A percentile compares a stretch with the other conserved stretches of the same genome.
Evolutionary conservation across 768 basidiomycete species (phyloP).

Genomic region (Cyclocybe cylindracea): DNA sequence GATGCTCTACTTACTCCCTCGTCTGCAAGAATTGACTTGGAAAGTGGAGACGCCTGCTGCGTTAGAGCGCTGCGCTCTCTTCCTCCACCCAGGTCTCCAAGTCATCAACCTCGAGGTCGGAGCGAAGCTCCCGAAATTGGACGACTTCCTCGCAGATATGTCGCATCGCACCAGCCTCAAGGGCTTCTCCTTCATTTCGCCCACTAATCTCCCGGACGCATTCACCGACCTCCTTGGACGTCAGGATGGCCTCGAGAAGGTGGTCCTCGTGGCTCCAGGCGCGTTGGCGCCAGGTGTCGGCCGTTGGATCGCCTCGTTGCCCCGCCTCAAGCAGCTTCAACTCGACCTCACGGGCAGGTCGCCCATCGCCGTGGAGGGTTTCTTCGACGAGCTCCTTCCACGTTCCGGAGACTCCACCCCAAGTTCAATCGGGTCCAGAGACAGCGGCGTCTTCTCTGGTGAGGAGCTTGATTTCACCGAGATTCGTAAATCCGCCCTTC

Average conservation of each 20-base stretch:
- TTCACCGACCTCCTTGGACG: conserved; percentile 66
- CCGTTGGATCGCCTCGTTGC: conserved; percentile 69
- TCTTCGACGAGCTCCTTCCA: conserved; percentile 69
- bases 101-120: conserved; percentile 64
- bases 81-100: conserved; percentile 66
- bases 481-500: conserved; percentile 68
- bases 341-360: conserved; percentile 73
- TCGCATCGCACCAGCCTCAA: conserved; percentile 62
- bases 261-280: conserved; percentile 73
- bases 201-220: conserved; percentile 67
- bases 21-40: conserved; percentile 71
- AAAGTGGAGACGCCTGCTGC: conserved; percentile 67
- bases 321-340: conserved; percentile 61
- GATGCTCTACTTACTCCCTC: conserved; percentile 63
- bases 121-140: conserved; percentile 54
- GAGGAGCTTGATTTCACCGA: conserved; percentile 79
- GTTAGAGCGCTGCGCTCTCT: conserved; percentile 63
- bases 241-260: conserved; percentile 60
- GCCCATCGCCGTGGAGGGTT: conserved; percentile 72
- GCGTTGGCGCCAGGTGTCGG: conserved; percentile 71
- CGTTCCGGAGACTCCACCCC: conserved; percentile 74
- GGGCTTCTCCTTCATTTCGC: conserved; percentile 70
- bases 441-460: conserved; percentile 77
- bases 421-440: conserved; percentile 63
- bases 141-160: conserved; percentile 63